Evolutionary conservation across 2,329 filamentous ascomycete species (phyloP).

Genomic region (Penicillium sp.): DNA sequence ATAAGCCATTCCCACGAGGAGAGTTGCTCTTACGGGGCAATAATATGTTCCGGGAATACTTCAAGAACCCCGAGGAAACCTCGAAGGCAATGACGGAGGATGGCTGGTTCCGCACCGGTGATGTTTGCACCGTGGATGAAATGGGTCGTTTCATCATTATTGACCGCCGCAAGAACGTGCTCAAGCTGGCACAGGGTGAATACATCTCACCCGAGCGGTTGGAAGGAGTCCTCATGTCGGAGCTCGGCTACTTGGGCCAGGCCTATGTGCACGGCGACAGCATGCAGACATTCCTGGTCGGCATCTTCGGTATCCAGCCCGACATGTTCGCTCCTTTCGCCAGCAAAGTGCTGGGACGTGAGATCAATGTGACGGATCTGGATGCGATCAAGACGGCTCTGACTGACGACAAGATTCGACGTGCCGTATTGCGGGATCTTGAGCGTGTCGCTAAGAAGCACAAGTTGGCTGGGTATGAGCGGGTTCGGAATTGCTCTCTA

Average conservation of each 20-base stretch:
- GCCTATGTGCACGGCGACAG: slow-evolving; percentile 90
- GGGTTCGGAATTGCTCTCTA: slow-evolving; percentile 66
- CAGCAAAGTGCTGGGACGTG: slow-evolving; percentile 65
- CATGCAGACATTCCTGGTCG: slow-evolving; percentile 74
- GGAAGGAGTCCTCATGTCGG: slow-evolving; percentile 87
- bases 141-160: slow-evolving; percentile 86
- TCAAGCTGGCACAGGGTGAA: slow-evolving; percentile 95
- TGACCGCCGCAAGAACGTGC: slow-evolving; percentile 97
- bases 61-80: slow-evolving; percentile 84
- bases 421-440: slow-evolving; percentile 70
- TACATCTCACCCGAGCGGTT: slow-evolving; percentile 97
- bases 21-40: slow-evolving; percentile 79
- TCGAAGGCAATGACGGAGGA: slow-evolving; percentile 73
- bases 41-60: slow-evolving; percentile 80
- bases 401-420: slow-evolving; percentile 63
- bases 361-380: slow-evolving; percentile 58
- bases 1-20: slow-evolving; percentile 83
- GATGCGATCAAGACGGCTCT: slow-evolving; percentile 62
- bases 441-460: slow-evolving; percentile 71
- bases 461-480: slow-evolving; percentile 90
- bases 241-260: slow-evolving; percentile 67
- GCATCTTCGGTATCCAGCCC: slow-evolving; percentile 80
- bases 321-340: slow-evolving; percentile 76
- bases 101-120: slow-evolving; percentile 96
- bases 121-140: slow-evolving; percentile 80